phyloP scores from a whole-genome alignment of 345 rosid genomes.

The Geranium brycei region DNA sequence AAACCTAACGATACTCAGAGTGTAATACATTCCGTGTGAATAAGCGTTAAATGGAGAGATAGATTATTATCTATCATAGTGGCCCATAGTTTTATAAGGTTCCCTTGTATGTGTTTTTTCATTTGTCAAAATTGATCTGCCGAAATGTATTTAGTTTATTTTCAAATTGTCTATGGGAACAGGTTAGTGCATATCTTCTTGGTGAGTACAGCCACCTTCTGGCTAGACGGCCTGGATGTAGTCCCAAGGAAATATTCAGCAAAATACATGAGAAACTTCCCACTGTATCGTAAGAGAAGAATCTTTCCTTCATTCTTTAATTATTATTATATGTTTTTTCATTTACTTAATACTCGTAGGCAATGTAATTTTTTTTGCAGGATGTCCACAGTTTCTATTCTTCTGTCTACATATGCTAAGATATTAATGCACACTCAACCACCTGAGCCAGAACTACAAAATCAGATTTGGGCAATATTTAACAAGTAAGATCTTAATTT shows the following conservation, averaged over 20 bases:
- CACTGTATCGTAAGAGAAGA: conserved; percentile 72
- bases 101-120: no score
- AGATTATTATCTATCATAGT: no score
- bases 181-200: conserved; percentile 94
- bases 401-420: conserved; percentile 95
- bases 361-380: conserved; percentile 27
- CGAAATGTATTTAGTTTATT: background rate
- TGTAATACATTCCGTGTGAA: no score
- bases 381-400: conserved; percentile 72
- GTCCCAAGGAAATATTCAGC: conserved; percentile 81
- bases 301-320: conserved; percentile 2
- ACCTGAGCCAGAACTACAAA: conserved; percentile 76
- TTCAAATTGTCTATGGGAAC: conserved; percentile 8
- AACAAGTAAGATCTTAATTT: conserved; percentile 54
- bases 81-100: no score
- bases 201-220: conserved; percentile 98
- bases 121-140: background rate
- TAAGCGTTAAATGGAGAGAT: no score
- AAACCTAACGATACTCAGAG: no score
- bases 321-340: conserved; percentile 3
- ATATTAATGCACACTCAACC: conserved; percentile 92
- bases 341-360: background rate
- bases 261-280: conserved; percentile 92
- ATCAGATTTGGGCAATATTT: conserved; percentile 74
- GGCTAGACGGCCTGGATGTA: conserved; percentile 91